These are phyloP conservation scores for Dactylonectria macrodidyma DNA, from an alignment of 2,329 filamentous ascomycete genomes.

Conservation along the genomic window DNA sequence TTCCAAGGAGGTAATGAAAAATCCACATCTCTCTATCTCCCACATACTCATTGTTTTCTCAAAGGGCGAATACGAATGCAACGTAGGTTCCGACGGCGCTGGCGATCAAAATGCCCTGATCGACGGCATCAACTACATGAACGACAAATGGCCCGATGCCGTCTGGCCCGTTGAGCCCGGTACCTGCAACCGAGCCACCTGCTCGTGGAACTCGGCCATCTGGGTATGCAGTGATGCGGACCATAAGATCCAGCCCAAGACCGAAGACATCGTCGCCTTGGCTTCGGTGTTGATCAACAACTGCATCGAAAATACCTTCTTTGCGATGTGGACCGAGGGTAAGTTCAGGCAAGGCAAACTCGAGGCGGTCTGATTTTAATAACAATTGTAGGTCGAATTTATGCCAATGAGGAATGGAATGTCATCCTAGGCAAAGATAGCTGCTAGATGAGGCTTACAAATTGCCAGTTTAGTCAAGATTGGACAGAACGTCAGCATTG, in stretches of 20 bases:
- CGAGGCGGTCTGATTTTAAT: not conserved
- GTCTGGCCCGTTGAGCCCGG: not conserved
- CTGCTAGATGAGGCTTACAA: not conserved
- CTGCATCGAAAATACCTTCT: not conserved
- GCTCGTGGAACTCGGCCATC: slow-evolving; percentile 11
- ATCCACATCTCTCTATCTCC: not conserved
- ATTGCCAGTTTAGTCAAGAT: not conserved
- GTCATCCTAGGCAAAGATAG: not conserved
- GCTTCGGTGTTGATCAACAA: not conserved
- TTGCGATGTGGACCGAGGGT: not conserved
- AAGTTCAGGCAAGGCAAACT: not conserved
- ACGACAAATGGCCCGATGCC: not conserved
- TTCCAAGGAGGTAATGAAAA: not conserved
- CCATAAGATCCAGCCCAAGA: not conserved
- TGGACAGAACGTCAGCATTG: too few species aligned
- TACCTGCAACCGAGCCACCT: not conserved
- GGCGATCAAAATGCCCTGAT: not conserved
- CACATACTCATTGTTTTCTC: not conserved
- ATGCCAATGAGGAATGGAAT: not conserved
- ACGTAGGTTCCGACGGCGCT: not conserved
- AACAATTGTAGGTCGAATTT: not conserved
- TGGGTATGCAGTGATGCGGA: slow-evolving; percentile 8
- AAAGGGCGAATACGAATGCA: not conserved
- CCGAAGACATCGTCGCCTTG: not conserved
- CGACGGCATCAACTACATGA: slow-evolving; percentile 1